These are phyloP conservation scores for Knufia petricola DNA, from an alignment of 2,329 filamentous ascomycete species.

Conservation along the genomic window DNA sequence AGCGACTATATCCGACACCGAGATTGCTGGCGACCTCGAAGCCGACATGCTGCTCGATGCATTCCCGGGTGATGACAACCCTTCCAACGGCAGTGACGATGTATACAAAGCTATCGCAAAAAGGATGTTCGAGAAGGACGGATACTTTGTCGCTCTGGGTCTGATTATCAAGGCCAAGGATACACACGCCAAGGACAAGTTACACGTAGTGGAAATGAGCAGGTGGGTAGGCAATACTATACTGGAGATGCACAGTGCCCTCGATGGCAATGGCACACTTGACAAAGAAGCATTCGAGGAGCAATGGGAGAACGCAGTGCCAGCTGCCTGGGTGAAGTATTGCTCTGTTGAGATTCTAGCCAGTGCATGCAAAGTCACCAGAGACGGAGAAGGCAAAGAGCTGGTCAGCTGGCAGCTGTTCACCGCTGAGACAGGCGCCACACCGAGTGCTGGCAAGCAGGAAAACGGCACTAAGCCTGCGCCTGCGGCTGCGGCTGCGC, in stretches of 20 bases:
- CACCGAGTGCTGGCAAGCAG: neutral
- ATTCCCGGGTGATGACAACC: neutral
- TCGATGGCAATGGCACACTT: neutral
- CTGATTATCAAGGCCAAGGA: neutral
- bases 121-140: neutral
- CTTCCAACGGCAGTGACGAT: neutral
- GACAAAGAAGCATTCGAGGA: conserved; percentile 9
- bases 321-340: conserved; percentile 15
- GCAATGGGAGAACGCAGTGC: conserved; percentile 14
- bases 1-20: conserved; percentile 8
- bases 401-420: conserved; percentile 4
- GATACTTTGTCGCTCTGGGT: neutral
- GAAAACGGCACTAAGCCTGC: neutral
- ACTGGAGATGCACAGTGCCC: neutral
- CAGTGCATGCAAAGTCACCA: neutral
- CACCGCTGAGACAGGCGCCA: neutral
- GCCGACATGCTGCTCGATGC: neutral
- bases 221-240: conserved; percentile 5
- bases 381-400: conserved; percentile 8
- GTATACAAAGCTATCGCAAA: neutral
- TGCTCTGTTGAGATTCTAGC: conserved; percentile 12
- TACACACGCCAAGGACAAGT: neutral
- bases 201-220: conserved; percentile 6
- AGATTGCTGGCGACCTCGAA: conserved; percentile 6
- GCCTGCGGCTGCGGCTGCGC: conserved; percentile 3